phyloP scores from a whole-genome alignment of 73 alveolate species.

The Paramecium bursaria region DNA sequence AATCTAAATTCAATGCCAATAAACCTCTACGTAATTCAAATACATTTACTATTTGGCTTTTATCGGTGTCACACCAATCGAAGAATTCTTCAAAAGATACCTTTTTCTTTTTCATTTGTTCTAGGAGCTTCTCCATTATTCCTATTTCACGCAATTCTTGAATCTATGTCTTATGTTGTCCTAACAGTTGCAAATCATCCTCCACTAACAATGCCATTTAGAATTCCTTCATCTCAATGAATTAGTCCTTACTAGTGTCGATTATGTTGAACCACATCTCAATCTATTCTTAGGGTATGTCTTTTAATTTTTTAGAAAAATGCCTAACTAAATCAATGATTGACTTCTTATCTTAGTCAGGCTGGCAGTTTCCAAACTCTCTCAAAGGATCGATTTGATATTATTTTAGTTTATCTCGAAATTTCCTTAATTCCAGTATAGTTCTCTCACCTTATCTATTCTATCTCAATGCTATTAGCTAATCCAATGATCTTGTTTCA shows the following conservation, averaged over 20 bases:
- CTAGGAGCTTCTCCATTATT: constrained; percentile 10
- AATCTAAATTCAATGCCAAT: constrained; percentile 36
- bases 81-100: constrained; percentile 41
- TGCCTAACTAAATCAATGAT: constrained; percentile 41
- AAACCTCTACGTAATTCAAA: constrained; percentile 47
- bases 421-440: constrained; percentile 22
- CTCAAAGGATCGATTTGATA: constrained; percentile 55
- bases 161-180: background rate
- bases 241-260: constrained; percentile 38
- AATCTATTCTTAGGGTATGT: constrained; percentile 17
- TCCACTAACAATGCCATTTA: constrained; percentile 44
- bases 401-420: background rate
- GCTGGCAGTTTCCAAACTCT: constrained; percentile 12
- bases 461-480: constrained; percentile 28
- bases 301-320: constrained; percentile 50
- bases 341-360: constrained; percentile 39
- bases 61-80: constrained; percentile 49
- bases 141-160: constrained; percentile 26
- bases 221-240: constrained; percentile 32
- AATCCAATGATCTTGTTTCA: background rate
- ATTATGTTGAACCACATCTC: constrained; percentile 31
- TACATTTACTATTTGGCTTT: constrained; percentile 22
- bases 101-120: constrained; percentile 40
- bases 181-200: constrained; percentile 28
- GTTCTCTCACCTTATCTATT: background rate